These are phyloP conservation scores for Osmanthus fragrans DNA, from an alignment of 257 asterid genomes.

Conservation along the genomic window DNA sequence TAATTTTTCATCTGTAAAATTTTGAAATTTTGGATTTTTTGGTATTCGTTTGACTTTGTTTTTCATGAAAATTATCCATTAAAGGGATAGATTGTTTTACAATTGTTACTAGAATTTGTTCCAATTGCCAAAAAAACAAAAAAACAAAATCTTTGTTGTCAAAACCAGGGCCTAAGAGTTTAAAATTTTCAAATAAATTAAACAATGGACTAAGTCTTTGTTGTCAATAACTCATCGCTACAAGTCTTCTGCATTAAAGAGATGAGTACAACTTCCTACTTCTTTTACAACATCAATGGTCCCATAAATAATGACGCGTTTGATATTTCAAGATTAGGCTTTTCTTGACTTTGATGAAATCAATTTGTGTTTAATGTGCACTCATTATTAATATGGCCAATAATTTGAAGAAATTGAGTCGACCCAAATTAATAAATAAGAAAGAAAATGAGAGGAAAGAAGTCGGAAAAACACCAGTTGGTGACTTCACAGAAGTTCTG, in stretches of 20 bases:
- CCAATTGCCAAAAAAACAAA: too few relatives aligned
- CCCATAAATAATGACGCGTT: constrained; percentile 21
- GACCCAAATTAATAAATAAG: constrained; percentile 5
- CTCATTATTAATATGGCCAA: not conserved
- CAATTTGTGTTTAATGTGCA: constrained; percentile 8
- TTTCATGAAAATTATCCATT: too few relatives aligned
- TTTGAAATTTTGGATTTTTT: too few relatives aligned
- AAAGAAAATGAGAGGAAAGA: constrained; percentile 15
- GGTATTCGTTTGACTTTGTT: too few relatives aligned
- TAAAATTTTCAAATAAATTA: too few relatives aligned
- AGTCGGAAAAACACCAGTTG: not conserved
- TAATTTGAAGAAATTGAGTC: constrained; percentile 1
- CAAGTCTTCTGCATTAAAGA: not conserved
- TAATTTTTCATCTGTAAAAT: too few relatives aligned
- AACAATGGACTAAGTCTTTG: not conserved
- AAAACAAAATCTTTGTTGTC: too few relatives aligned
- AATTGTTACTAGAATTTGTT: too few relatives aligned
- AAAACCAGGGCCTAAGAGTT: too few relatives aligned
- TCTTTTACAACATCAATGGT: constrained; percentile 16
- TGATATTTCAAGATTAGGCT: constrained; percentile 12
- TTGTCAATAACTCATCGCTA: not conserved
- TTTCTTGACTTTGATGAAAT: constrained; percentile 29
- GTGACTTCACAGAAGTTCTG: not conserved
- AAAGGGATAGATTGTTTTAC: too few relatives aligned
- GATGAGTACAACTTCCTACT: too few relatives aligned